phyloP scores from a whole-genome alignment of 345 rosid species.

The Orychophragmus violaceus region DNA sequence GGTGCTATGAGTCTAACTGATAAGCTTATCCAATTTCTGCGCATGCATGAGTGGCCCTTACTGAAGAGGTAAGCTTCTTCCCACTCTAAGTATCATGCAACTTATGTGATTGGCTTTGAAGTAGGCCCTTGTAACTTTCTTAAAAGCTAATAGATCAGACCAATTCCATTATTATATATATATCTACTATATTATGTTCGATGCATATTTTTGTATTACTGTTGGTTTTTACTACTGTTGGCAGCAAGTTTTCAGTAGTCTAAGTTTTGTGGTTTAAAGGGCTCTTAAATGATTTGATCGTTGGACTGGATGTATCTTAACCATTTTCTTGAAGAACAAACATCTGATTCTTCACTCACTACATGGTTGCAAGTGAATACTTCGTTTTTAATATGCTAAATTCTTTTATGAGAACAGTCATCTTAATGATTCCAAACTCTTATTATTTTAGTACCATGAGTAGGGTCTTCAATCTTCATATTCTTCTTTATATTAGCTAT shows the following conservation, averaged over 20 bases:
- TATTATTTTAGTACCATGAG: not conserved
- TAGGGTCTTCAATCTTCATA: conserved; percentile 4
- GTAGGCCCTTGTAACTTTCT: not conserved
- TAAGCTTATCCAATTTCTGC: conserved; percentile 70
- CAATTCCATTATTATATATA: not conserved
- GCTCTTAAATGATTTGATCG: not conserved
- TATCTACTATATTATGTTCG: not conserved
- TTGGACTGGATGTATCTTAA: not conserved
- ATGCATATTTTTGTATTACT: not conserved
- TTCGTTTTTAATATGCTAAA: not conserved
- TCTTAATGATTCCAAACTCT: not conserved
- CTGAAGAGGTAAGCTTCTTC: conserved; percentile 57
- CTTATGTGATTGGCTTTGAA: not conserved
- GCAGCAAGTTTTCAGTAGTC: not conserved
- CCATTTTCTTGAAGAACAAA: not conserved
- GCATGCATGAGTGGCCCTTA: conserved; percentile 68
- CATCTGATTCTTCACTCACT: not conserved
- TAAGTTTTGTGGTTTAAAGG: not conserved
- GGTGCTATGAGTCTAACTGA: conserved; percentile 93
- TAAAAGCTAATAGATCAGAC: not conserved
- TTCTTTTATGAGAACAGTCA: not conserved
- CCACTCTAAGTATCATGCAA: conserved; percentile 1
- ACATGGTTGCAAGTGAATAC: not conserved
- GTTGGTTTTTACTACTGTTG: not conserved
- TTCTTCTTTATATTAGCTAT: not conserved